Conservation (phyloP, 192 early-diverging fungal species). For the Gryganskiella cystojenkinii region DNA sequence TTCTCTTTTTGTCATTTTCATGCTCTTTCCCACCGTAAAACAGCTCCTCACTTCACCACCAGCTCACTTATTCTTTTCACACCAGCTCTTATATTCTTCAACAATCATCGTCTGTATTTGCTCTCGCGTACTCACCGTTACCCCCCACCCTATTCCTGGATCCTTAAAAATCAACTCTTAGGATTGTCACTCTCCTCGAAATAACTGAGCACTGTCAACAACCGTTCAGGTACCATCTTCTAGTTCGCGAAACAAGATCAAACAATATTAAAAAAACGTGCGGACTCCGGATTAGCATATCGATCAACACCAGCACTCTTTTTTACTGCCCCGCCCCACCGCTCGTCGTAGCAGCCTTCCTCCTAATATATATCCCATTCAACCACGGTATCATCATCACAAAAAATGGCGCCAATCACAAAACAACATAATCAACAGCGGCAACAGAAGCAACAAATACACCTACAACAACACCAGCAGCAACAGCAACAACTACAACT, state of each 20-base stretch:
- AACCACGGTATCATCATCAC: too few species aligned
- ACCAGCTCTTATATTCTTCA: conserved; percentile 2
- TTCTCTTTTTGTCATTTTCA: neutral
- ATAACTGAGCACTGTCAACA: neutral
- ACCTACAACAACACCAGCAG: conserved; percentile 4
- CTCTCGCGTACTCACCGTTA: neutral
- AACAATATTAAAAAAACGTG: too few species aligned
- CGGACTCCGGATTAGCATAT: too few species aligned
- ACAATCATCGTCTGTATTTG: conserved; percentile 3
- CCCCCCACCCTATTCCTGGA: neutral
- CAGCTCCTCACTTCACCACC: neutral
- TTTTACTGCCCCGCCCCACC: too few species aligned
- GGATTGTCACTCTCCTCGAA: conserved; percentile 16
- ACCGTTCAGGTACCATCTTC: neutral
- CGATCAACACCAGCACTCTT: too few species aligned
- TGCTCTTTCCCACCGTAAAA: neutral
- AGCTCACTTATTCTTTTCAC: conserved; percentile 10
- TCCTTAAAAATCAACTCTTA: conserved; percentile 11
- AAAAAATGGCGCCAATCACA: neutral
- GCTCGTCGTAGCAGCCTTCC: too few species aligned
- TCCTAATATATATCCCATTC: too few species aligned
- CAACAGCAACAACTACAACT: too few species aligned
- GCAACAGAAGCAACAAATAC: too few species aligned
- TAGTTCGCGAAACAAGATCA: too few species aligned
- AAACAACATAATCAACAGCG: neutral